Conservation (phyloP, 1,284 basidiomycete genomes). For the Hymenochaete sp. region DNA sequence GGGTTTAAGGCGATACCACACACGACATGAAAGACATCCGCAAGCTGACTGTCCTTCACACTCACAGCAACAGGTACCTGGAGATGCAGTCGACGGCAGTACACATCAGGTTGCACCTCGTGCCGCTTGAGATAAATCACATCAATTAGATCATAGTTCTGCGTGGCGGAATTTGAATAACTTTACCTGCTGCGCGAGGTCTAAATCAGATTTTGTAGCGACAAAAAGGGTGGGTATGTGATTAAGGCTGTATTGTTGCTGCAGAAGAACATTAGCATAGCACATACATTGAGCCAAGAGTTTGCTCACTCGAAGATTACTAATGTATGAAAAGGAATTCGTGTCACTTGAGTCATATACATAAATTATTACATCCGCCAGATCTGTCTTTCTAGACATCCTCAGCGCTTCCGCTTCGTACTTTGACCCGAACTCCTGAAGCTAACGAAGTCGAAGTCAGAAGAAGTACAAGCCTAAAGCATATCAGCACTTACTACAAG, state of each 20-base stretch:
- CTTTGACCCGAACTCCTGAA: constrained; percentile 95
- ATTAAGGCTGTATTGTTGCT: constrained; percentile 96
- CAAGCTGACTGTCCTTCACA: constrained; percentile 75
- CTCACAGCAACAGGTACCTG: constrained; percentile 89
- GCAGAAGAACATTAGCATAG: constrained; percentile 16
- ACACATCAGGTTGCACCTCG: constrained; percentile 97
- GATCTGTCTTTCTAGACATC: constrained; percentile 83
- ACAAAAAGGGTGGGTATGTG: constrained; percentile 93
- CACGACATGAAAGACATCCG: constrained; percentile 85
- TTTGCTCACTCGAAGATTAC: constrained; percentile 81
- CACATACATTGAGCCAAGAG: not conserved
- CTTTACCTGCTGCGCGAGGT: constrained; percentile 84
- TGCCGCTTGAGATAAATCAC: constrained; percentile 62
- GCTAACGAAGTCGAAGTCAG: constrained; percentile 33
- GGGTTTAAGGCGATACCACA: constrained; percentile 80
- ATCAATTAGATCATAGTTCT: not conserved
- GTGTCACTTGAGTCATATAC: constrained; percentile 98
- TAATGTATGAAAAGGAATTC: constrained; percentile 97
- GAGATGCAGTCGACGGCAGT: constrained; percentile 78
- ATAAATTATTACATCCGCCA: constrained; percentile 91
- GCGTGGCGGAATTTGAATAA: constrained; percentile 14
- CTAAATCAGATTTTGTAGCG: constrained; percentile 97
- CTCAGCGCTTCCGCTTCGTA: constrained; percentile 89
- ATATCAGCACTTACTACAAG: constrained; percentile 62
- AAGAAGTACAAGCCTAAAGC: not conserved